A percentile compares a stretch with the other conserved stretches of the same genome.
These are phyloP conservation scores for Curvularia eragrostidis DNA, from an alignment of 2,329 filamentous ascomycete genomes.

Conservation along the genomic window DNA sequence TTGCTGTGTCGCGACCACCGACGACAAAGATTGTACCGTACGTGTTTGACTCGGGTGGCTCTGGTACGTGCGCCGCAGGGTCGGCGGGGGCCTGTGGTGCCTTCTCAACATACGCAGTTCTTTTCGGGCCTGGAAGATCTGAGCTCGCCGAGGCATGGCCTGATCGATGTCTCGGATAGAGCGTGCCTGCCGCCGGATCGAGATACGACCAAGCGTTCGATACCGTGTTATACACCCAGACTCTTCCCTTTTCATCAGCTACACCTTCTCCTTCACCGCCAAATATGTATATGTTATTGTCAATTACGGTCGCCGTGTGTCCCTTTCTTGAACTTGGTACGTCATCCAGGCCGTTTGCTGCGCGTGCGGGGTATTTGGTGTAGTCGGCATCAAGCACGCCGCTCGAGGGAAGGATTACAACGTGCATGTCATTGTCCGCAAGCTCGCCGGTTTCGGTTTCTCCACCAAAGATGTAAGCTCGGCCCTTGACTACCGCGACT, in stretches of 20 bases:
- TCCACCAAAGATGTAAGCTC: constrained; percentile 65
- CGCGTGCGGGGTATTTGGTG: constrained; percentile 43
- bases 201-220: constrained; percentile 52
- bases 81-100: constrained; percentile 53
- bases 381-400: constrained; percentile 54
- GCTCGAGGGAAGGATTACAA: constrained; percentile 58
- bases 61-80: constrained; percentile 51
- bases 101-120: constrained; percentile 36
- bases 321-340: constrained; percentile 51
- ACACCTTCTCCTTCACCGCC: constrained; percentile 48
- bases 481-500: constrained; percentile 60
- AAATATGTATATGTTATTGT: constrained; percentile 55
- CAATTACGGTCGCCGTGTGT: constrained; percentile 54
- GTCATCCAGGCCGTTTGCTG: constrained; percentile 35
- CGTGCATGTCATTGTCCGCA: constrained; percentile 60
- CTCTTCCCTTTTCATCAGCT: constrained; percentile 45
- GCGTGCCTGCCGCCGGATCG: constrained; percentile 40
- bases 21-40: constrained; percentile 61
- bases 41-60: constrained; percentile 48
- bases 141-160: constrained; percentile 49
- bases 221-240: constrained; percentile 56
- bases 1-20: constrained; percentile 52
- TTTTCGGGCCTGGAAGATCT: constrained; percentile 50
- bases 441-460: constrained; percentile 49
- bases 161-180: constrained; percentile 40